Percentiles rank a stretch among this genome's conserved stretches.
phyloP scores from a whole-genome alignment of 306 rosid genomes.

The Malus asiatica region DNA sequence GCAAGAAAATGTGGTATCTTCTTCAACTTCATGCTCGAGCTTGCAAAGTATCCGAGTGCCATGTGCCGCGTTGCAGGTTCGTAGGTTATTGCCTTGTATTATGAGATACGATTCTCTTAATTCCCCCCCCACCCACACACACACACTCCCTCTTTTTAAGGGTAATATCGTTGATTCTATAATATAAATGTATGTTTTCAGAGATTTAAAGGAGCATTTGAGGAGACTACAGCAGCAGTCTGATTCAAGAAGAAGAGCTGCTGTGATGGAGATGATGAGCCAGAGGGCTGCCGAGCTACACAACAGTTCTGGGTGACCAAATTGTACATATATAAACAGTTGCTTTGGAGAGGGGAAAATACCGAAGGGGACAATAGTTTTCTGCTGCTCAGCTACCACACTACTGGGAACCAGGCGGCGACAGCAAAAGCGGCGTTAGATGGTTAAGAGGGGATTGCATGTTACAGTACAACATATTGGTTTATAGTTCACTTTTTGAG shows the following conservation, averaged over 20 bases:
- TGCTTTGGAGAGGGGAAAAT: conserved; percentile 20
- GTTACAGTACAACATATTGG: conserved; percentile 30
- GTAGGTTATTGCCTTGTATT: conserved; percentile 4
- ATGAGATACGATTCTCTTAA: not conserved
- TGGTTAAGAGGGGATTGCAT: conserved; percentile 32
- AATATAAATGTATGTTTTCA: conserved; percentile 14
- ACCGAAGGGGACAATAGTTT: conserved; percentile 17
- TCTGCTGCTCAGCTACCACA: conserved; percentile 24
- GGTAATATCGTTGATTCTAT: not conserved
- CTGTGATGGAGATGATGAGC: conserved; percentile 99
- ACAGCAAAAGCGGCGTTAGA: conserved; percentile 18
- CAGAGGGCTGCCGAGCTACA: conserved; percentile 98
- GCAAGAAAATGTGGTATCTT: conserved; percentile 97
- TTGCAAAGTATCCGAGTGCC: conserved; percentile 91
- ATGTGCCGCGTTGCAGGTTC: conserved; percentile 98
- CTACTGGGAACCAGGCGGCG: conserved; percentile 28
- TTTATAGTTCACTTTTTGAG: conserved; percentile 15
- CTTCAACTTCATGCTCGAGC: conserved; percentile 99
- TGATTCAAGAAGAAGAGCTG: conserved; percentile 93
- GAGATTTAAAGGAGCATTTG: conserved; percentile 89
- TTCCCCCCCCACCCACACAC: too few species aligned
- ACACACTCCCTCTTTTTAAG: not conserved
- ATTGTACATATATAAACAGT: conserved; percentile 29
- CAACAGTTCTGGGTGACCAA: conserved; percentile 54
- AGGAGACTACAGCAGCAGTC: conserved; percentile 97